Evolutionary conservation across 257 asterid genomes (phyloP).

Genomic region (Scutellaria barbata): DNA sequence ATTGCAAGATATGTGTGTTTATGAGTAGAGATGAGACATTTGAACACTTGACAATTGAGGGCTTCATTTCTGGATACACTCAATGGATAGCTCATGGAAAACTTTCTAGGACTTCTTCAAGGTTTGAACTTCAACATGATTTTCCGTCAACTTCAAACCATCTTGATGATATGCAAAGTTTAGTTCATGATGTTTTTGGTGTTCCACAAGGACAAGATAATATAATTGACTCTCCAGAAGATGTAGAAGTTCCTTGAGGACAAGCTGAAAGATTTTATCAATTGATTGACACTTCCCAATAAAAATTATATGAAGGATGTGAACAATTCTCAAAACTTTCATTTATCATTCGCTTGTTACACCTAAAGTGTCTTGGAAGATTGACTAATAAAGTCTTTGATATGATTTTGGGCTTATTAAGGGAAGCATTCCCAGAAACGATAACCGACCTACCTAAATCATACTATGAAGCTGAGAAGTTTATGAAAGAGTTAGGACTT

Average conservation of each 20-base stretch:
- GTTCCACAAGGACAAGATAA: too few species aligned
- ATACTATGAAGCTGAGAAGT: not conserved
- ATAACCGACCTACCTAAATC: not conserved
- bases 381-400: not conserved
- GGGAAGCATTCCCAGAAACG: not conserved
- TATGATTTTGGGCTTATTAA: not conserved
- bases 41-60: conserved; percentile 1
- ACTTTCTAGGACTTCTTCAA: not conserved
- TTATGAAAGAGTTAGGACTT: too few species aligned
- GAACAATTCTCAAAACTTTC: not conserved
- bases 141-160: not conserved
- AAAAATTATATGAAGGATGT: too few species aligned
- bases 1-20: not conserved
- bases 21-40: not conserved
- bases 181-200: too few species aligned
- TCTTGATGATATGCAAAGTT: too few species aligned
- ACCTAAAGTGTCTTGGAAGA: conserved; percentile 2
- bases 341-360: not conserved
- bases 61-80: not conserved
- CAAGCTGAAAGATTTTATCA: too few species aligned
- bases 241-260: too few species aligned
- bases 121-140: not conserved
- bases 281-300: too few species aligned
- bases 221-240: too few species aligned
- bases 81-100: conserved; percentile 16